Evolutionary conservation across 148 eudicot genomes (phyloP).

Genomic region (Heliamphora exappendiculata): DNA sequence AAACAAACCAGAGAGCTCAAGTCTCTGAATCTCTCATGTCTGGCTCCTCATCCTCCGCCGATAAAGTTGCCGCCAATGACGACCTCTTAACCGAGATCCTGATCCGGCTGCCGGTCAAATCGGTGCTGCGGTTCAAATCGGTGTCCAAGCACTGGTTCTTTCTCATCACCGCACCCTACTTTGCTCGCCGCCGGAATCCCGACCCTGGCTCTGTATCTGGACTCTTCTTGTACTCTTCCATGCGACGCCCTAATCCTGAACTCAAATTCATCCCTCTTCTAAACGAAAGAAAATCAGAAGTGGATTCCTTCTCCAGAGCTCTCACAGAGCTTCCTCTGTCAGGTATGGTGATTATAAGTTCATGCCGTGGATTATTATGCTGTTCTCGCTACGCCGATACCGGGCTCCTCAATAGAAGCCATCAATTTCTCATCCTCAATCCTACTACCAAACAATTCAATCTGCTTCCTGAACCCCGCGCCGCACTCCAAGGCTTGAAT

Average conservation of each 20-base stretch:
- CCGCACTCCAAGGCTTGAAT: background rate
- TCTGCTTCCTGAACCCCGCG: background rate
- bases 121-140: constrained; percentile 12
- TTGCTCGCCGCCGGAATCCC: background rate
- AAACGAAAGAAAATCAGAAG: background rate
- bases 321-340: background rate
- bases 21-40: background rate
- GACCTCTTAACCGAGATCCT: constrained; percentile 17
- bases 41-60: background rate
- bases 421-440: constrained; percentile 3
- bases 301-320: background rate
- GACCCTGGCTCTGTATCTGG: background rate
- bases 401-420: background rate
- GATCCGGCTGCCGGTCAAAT: constrained; percentile 5
- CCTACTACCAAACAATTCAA: constrained; percentile 16
- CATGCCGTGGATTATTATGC: constrained; percentile 14
- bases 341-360: background rate
- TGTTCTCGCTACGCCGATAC: background rate
- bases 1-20: background rate
- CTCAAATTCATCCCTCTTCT: constrained; percentile 6
- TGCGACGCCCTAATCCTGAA: background rate
- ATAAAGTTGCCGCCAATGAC: background rate
- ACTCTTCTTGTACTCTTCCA: constrained; percentile 8
- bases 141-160: constrained; percentile 7
- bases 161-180: background rate